These are phyloP conservation scores for Cyberlindnera meyerae DNA, from an alignment of 805 yeast genomes.

Conservation along the genomic window DNA sequence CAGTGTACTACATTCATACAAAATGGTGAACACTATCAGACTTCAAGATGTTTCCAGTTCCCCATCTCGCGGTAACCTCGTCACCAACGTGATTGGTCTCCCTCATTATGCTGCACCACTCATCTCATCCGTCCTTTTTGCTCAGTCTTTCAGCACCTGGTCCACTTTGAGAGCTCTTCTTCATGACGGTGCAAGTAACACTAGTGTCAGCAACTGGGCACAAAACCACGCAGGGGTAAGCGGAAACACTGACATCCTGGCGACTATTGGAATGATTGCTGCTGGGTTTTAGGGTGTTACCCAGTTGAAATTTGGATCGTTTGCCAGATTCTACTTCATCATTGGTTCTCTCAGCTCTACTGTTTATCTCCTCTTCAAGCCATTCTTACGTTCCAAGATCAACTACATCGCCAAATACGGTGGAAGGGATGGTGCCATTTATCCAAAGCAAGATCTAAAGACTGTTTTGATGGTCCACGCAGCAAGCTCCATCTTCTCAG, in stretches of 20 bases:
- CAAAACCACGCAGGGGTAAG: constrained; percentile 6
- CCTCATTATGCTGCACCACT: constrained; percentile 18
- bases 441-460: constrained; percentile 15
- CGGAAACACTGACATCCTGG: constrained; percentile 10
- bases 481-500: constrained; percentile 14
- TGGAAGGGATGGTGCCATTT: constrained; percentile 2
- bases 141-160: constrained; percentile 15
- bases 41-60: constrained; percentile 7
- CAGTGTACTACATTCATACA: too few species aligned
- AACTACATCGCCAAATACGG: constrained; percentile 8
- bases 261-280: constrained; percentile 11
- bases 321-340: constrained; percentile 18
- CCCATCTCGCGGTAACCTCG: neutral
- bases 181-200: constrained; percentile 11
- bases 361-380: constrained; percentile 13
- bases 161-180: constrained; percentile 16
- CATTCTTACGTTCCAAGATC: constrained; percentile 15
- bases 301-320: constrained; percentile 12
- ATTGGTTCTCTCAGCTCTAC: constrained; percentile 14
- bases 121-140: constrained; percentile 12
- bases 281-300: constrained; percentile 14
- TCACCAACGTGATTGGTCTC: constrained; percentile 12
- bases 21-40: constrained; percentile 7
- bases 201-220: constrained; percentile 16
- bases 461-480: constrained; percentile 11